phyloP scores from a whole-genome alignment of 805 yeast species.

The Cephaloascus albidus region DNA sequence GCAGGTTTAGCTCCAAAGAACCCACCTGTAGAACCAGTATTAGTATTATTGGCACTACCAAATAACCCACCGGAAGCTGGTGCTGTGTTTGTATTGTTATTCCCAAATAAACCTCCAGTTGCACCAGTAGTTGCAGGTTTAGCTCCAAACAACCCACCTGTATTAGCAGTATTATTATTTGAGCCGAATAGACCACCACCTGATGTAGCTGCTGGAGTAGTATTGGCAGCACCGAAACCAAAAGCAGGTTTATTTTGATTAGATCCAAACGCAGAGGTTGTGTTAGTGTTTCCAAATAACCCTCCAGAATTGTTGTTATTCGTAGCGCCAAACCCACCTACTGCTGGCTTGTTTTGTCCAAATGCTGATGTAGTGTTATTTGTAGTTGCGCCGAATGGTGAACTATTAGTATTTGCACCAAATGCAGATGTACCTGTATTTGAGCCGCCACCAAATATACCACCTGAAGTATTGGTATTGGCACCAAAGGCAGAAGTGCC shows the following conservation, averaged over 20 bases:
- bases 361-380: slow-evolving; percentile 3
- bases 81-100: slow-evolving; percentile 5
- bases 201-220: not conserved
- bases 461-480: slow-evolving; percentile 13
- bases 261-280: slow-evolving; percentile 12
- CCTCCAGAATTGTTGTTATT: slow-evolving; percentile 4
- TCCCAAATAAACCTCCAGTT: slow-evolving; percentile 17
- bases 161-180: slow-evolving; percentile 7
- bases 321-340: slow-evolving; percentile 8
- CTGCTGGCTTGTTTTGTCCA: slow-evolving; percentile 5
- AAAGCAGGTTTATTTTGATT: slow-evolving; percentile 7
- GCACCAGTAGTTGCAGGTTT: slow-evolving; percentile 7
- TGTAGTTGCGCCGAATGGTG: slow-evolving; percentile 14
- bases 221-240: slow-evolving; percentile 14
- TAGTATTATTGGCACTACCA: slow-evolving; percentile 11
- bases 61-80: slow-evolving; percentile 19
- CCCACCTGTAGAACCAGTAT: slow-evolving; percentile 3
- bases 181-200: slow-evolving; percentile 10
- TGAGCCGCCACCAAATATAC: slow-evolving; percentile 4
- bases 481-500: slow-evolving; percentile 20
- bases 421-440: slow-evolving; percentile 9
- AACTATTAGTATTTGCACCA: slow-evolving; percentile 8
- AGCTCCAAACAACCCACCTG: slow-evolving; percentile 12
- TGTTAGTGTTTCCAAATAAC: slow-evolving; percentile 9
- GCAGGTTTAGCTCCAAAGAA: slow-evolving; percentile 9